Conservation (phyloP, 345 rosid genomes). For the Mallotus nudiflorus region DNA sequence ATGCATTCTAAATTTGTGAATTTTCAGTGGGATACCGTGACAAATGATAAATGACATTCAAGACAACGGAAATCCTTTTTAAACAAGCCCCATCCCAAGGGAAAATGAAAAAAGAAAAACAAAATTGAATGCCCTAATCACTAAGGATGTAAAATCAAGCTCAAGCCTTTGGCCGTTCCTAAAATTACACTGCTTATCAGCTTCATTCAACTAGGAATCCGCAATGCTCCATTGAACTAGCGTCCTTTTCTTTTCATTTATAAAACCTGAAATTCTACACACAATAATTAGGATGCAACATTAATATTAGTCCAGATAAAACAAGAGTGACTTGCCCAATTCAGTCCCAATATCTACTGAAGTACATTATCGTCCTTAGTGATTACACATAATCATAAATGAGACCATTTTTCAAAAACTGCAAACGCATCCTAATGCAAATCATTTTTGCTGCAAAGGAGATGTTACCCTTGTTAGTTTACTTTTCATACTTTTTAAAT, state of each 20-base stretch:
- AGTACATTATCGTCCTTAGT: not conserved
- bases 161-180: not conserved
- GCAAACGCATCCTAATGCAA: not conserved
- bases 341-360: not conserved
- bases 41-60: not conserved
- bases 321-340: constrained; percentile 1
- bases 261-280: not conserved
- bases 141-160: not conserved
- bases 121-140: not conserved
- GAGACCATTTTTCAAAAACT: not conserved
- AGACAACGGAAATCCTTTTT: not conserved
- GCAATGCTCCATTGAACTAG: not conserved
- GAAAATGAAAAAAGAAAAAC: not conserved
- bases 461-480: too few relatives aligned
- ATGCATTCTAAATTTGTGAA: not conserved
- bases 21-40: not conserved
- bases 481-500: too few relatives aligned
- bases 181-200: not conserved
- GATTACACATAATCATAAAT: not conserved
- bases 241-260: not conserved
- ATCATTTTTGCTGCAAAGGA: too few relatives aligned
- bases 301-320: not conserved
- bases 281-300: not conserved
- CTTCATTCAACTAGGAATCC: not conserved
- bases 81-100: not conserved